Evolutionary conservation across 106 monocot species (phyloP), one percentile per base, ranked within the genome.

Genomic region (Dendrobium chrysotoxum): DNA sequence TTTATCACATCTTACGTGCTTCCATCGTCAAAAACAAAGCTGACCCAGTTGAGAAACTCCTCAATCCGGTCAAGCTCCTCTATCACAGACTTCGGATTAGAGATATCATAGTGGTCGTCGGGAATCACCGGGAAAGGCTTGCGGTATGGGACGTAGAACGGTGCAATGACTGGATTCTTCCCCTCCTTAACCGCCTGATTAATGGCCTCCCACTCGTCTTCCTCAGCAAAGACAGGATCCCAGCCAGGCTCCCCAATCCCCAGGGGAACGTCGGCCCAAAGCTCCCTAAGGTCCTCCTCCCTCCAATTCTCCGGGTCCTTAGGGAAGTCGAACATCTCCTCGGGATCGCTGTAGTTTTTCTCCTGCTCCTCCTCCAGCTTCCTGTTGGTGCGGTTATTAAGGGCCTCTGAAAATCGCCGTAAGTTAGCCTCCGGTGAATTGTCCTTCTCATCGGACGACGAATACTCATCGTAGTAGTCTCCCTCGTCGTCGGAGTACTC

Each of bases 31-130:
- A 94, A 94, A 28, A 91, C 80, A 77, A 83, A 91, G 88, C 94
- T 94, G 81, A 86, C 89, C 94, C 94, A 94, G 7, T 75, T 87
- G 31, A 94, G 84, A 66, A 94, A 91, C 88, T 94, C 94, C 88
- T 94, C 94, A 41, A 92, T 87, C 35, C 94, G 77, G 76, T 94
- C 94, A 57, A 94, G 88, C 86, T 94, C 94, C 84, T 94, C 94
- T n/a, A 94, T 85, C 61, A 90, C 91, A 1, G 89, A 78, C 85
- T 87, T 91, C 4, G 94, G 90, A 30, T 75, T 91, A 21, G 87
- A 80, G 79, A 94, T 91, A 79, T 94, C 91, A 28, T 82, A 50
- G 88, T 91, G 91, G 79, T 91, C 90, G 47, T 94, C 86, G 20
- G 94, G 91, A 31, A 94, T 90, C 39, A 79, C 91, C 8, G 91